Conservation (phyloP, 331 rosid genomes). For the Quercus lobata region DNA sequence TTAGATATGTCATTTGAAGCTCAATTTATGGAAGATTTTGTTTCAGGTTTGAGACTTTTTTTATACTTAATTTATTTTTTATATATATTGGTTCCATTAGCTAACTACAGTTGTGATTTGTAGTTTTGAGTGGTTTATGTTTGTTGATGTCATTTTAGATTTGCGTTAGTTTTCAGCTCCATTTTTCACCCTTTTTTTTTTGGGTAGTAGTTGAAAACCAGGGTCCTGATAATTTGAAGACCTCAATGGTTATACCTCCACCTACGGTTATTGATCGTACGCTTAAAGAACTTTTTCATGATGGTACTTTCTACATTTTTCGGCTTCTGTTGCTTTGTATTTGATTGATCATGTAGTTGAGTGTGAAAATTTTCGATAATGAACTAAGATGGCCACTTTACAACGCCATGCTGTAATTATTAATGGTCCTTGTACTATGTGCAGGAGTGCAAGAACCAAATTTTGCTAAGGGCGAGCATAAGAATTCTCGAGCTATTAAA, state of each 20-base stretch:
- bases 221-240: constrained; percentile 59
- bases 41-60: constrained; percentile 57
- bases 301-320: constrained; percentile 45
- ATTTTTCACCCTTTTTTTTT: constrained; percentile 19
- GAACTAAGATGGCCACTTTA: constrained; percentile 5
- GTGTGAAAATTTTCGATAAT: constrained; percentile 10
- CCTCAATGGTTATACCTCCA: constrained; percentile 75
- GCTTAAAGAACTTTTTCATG: constrained; percentile 88
- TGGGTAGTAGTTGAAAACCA: constrained; percentile 70
- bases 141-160: constrained; percentile 22
- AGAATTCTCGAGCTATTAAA: constrained; percentile 70
- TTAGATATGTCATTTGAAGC: constrained; percentile 83
- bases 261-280: constrained; percentile 87
- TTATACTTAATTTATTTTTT: not conserved
- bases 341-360: not conserved
- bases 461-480: constrained; percentile 43
- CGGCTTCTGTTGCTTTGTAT: constrained; percentile 5
- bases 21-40: constrained; percentile 90
- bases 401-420: constrained; percentile 14
- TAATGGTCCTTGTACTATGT: constrained; percentile 7
- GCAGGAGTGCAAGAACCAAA: constrained; percentile 45
- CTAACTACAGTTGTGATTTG: constrained; percentile 20
- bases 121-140: constrained; percentile 12
- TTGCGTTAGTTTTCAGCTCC: constrained; percentile 14
- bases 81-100: not conserved